These are phyloP conservation scores for Apiotrichum mycotoxinovorans DNA, from an alignment of 1,284 basidiomycete species.

Conservation along the genomic window DNA sequence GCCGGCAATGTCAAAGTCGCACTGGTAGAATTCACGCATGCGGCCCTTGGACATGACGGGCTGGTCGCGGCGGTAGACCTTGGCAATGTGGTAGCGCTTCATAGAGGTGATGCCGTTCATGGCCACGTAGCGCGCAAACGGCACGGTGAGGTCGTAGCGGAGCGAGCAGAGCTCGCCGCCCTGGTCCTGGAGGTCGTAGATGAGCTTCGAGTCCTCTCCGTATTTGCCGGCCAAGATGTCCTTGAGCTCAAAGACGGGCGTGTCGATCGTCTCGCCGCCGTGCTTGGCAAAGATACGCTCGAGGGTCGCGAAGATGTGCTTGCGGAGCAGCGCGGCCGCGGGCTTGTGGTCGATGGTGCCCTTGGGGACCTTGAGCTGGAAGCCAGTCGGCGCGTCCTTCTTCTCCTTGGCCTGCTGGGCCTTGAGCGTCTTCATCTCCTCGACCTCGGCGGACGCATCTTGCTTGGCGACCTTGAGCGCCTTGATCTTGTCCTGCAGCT, in stretches of 20 bases:
- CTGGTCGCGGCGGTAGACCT: constrained; percentile 94
- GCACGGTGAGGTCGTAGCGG: constrained; percentile 95
- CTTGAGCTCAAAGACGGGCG: constrained; percentile 95
- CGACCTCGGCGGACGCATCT: constrained; percentile 46
- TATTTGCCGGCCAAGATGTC: constrained; percentile 95
- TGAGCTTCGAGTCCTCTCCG: constrained; percentile 95
- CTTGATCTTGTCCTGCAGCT: constrained; percentile 45
- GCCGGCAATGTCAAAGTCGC: constrained; percentile 97
- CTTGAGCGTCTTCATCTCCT: constrained; percentile 49
- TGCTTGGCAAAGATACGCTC: constrained; percentile 84
- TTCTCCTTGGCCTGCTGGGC: constrained; percentile 31
- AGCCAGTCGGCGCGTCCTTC: constrained; percentile 51
- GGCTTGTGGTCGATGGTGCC: constrained; percentile 96
- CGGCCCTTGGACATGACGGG: constrained; percentile 97
- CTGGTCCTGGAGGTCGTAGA: constrained; percentile 96
- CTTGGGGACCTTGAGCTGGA: constrained; percentile 53
- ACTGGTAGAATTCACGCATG: constrained; percentile 98
- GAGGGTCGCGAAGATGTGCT: constrained; percentile 84
- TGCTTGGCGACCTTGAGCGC: constrained; percentile 46
- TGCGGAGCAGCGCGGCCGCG: constrained; percentile 86
- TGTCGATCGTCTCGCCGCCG: constrained; percentile 91
- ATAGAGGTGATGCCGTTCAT: constrained; percentile 76
- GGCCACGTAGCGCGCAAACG: constrained; percentile 90
- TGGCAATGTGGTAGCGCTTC: constrained; percentile 96
- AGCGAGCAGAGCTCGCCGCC: constrained; percentile 96